phyloP scores from a whole-genome alignment of 768 basidiomycete genomes.

The Imleria badia region DNA sequence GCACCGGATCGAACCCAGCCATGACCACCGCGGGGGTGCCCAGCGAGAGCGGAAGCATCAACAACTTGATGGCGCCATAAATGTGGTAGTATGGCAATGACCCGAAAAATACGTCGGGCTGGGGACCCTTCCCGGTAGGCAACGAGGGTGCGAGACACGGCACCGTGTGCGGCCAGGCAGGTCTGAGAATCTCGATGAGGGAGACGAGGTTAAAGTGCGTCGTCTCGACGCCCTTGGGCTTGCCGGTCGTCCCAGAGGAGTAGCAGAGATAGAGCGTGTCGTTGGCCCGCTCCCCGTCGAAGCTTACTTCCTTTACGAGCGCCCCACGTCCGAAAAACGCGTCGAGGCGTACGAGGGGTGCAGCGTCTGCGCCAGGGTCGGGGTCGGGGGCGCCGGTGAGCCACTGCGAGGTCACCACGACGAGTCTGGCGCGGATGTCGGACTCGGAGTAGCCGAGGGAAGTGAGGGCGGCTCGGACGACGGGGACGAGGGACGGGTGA shows the following conservation, averaged over 20 bases:
- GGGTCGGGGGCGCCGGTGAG: slow-evolving; percentile 28
- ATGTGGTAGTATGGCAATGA: slow-evolving; percentile 63
- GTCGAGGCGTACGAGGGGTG: slow-evolving; percentile 41
- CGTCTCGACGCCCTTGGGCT: slow-evolving; percentile 72
- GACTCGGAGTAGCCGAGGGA: slow-evolving; percentile 44
- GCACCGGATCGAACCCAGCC: slow-evolving; percentile 66
- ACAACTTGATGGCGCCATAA: slow-evolving; percentile 58
- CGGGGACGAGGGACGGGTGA: slow-evolving; percentile 57
- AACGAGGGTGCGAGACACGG: slow-evolving; percentile 25
- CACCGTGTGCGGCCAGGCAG: slow-evolving; percentile 42
- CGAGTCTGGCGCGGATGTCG: slow-evolving; percentile 52
- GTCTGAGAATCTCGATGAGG: slow-evolving; percentile 49
- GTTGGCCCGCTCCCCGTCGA: slow-evolving; percentile 49
- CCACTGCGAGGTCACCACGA: slow-evolving; percentile 57
- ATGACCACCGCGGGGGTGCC: slow-evolving; percentile 59
- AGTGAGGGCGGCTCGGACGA: slow-evolving; percentile 58
- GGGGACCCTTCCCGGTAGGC: not conserved
- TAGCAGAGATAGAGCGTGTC: slow-evolving; percentile 71
- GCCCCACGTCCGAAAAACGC: slow-evolving; percentile 52
- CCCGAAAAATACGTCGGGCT: slow-evolving; percentile 54
- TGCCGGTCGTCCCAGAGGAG: slow-evolving; percentile 69
- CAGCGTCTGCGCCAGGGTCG: slow-evolving; percentile 34
- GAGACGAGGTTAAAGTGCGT: slow-evolving; percentile 69
- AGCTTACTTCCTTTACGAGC: slow-evolving; percentile 52
- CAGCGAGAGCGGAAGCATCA: slow-evolving; percentile 53